These are phyloP conservation scores for Babesia sp. DNA, from an alignment of 169 alveolate species.

Conservation along the genomic window DNA sequence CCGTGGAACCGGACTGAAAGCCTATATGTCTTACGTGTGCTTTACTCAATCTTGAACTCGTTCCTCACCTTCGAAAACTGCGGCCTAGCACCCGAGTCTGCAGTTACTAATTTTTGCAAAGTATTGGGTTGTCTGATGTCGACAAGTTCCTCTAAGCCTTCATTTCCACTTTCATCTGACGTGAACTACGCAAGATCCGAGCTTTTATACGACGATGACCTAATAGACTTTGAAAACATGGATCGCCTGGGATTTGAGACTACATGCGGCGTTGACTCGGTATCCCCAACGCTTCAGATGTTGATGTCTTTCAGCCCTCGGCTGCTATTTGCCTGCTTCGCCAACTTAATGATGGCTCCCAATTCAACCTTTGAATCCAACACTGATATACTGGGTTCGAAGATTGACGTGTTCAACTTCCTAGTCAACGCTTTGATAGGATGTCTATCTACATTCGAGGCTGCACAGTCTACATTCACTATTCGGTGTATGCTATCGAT, in stretches of 20 bases:
- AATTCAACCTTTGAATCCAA: slow-evolving; percentile 7
- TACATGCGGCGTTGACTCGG: slow-evolving; percentile 1
- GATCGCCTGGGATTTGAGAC: slow-evolving; percentile 14
- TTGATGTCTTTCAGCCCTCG: slow-evolving; percentile 47
- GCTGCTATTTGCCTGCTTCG: slow-evolving; percentile 42
- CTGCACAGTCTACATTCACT: slow-evolving; percentile 7
- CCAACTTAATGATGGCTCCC: slow-evolving; percentile 19
- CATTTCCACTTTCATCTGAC: slow-evolving; percentile 30
- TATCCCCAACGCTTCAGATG: slow-evolving; percentile 14
- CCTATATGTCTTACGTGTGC: slow-evolving; percentile 31
- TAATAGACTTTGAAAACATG: slow-evolving; percentile 25
- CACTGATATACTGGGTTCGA: slow-evolving; percentile 17
- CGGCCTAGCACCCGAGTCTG: slow-evolving; percentile 18
- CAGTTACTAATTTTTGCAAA: slow-evolving; percentile 34
- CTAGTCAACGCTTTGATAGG: slow-evolving; percentile 18
- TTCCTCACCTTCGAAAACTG: slow-evolving; percentile 55
- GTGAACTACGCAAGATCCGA: slow-evolving; percentile 15
- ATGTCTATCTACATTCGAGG: slow-evolving; percentile 30
- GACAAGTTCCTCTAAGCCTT: slow-evolving; percentile 24
- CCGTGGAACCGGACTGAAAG: slow-evolving; percentile 19
- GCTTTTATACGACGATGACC: slow-evolving; percentile 27
- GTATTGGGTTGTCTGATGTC: slow-evolving; percentile 28
- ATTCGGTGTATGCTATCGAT: slow-evolving; percentile 37
- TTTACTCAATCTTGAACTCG: slow-evolving; percentile 38
- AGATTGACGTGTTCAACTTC: slow-evolving; percentile 47